Evolutionary conservation across 495 filamentous ascomycete genomes (phyloP), one percentile per base, ranked within the genome.

Genomic region (Penicillium chermesinum): DNA sequence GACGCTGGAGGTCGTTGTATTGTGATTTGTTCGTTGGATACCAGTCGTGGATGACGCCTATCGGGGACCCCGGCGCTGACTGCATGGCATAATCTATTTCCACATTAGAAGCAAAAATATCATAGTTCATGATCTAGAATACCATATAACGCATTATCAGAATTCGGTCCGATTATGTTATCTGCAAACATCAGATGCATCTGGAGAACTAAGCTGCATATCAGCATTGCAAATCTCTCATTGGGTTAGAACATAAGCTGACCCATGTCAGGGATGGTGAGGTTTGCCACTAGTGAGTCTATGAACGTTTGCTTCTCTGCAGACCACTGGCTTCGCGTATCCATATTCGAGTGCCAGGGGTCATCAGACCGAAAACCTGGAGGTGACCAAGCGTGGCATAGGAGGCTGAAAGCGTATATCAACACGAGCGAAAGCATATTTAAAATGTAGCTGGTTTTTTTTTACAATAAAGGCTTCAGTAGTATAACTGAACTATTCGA

Each of bases 141-240:
- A 69, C 66, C 67, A 46, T 70, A 69, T 17, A 71, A 59, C 27
- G 62, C 65, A 54, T 70, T 70, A 14, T 69, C 58, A 3, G 68
- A 69, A 9, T 63, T 44, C 7, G 58, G 51, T n/a, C 68, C 70
- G 14, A 73, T 58, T 30, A 71, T 66, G 27, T 66, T 64, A 41
- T 64, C 66, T 1, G 63, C 70, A 30, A 73, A 73, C 66, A 69
- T 73, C 5, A 73, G 65, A 34, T 73, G 66, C 22, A 71, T 50
- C 52, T 71, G 70, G 34, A 68, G 34, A 18, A 66, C 68, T 63
- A n/a, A 12, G 8, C 9, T 33, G 10, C 27, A 2, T 18, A 1
- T 47, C 46, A 37, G 13, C 21, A 6, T 37, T 34, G 16, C 0
- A 22, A 2, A 22, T 2, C 22, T 36, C 12, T 16, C n/a, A 15